Conservation (phyloP, 768 basidiomycete genomes). For the Gyrodon lividus region DNA sequence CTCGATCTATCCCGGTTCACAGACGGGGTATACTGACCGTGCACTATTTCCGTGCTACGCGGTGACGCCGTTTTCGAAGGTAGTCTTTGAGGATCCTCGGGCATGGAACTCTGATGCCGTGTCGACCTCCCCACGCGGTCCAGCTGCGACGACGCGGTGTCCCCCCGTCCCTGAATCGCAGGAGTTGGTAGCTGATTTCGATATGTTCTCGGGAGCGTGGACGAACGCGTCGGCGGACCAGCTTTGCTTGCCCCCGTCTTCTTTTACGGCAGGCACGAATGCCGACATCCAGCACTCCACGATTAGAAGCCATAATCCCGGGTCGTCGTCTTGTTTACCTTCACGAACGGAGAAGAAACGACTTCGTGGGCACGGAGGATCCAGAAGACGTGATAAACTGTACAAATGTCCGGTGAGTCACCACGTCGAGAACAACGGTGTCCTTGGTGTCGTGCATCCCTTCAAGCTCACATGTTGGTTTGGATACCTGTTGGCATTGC, state of each 20-base stretch:
- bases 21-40: background rate
- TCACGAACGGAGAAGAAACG: conserved; percentile 9
- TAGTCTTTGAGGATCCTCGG: conserved; percentile 3
- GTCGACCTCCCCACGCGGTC: too few relatives aligned
- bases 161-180: background rate
- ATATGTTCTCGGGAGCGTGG: background rate
- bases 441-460: background rate
- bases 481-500: too few relatives aligned
- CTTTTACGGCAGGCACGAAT: conserved; percentile 3
- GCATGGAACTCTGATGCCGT: conserved; percentile 1
- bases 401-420: conserved; percentile 49
- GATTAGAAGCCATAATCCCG: background rate
- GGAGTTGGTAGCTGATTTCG: background rate
- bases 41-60: background rate
- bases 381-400: conserved; percentile 38
- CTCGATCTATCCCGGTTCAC: conserved; percentile 29
- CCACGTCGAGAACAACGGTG: background rate
- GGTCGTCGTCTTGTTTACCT: background rate
- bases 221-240: background rate
- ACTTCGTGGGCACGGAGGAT: conserved; percentile 20
- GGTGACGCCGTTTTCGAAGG: background rate
- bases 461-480: too few relatives aligned
- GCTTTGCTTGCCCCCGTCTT: conserved; percentile 3
- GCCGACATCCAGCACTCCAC: background rate
- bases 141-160: too few relatives aligned